Evolutionary conservation across 257 asterid species (phyloP).

Genomic region (Hygrophila difformis): DNA sequence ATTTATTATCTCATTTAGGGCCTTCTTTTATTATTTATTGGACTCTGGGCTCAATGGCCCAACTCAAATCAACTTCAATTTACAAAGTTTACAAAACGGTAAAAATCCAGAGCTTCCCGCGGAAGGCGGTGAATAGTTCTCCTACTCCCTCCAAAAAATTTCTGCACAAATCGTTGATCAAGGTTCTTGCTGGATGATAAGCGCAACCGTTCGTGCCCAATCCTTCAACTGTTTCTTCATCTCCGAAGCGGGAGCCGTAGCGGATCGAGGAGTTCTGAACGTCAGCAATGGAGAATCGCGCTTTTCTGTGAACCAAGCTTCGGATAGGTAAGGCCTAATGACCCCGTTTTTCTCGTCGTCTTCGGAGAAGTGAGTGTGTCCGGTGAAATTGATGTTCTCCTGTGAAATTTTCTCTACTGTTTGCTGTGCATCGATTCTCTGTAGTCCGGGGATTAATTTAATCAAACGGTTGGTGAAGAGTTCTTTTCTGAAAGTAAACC

Average conservation of each 20-base stretch:
- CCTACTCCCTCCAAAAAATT: background rate
- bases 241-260: constrained; percentile 22
- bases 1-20: too few relatives aligned
- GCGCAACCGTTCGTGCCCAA: constrained; percentile 64
- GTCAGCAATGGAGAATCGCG: constrained; percentile 45
- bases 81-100: too few relatives aligned
- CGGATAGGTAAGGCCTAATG: constrained; percentile 51
- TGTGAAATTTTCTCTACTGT: too few relatives aligned
- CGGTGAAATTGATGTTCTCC: too few relatives aligned
- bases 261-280: constrained; percentile 26
- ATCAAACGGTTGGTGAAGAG: constrained; percentile 27
- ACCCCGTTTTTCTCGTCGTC: constrained; percentile 5
- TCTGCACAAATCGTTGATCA: background rate
- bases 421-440: constrained; percentile 24
- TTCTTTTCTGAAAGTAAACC: constrained; percentile 44
- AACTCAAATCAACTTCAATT: too few relatives aligned
- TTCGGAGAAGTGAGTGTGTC: background rate
- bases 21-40: too few relatives aligned
- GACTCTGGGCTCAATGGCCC: too few relatives aligned
- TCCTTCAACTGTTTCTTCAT: constrained; percentile 57
- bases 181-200: constrained; percentile 9
- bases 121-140: too few relatives aligned
- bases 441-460: constrained; percentile 51
- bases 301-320: constrained; percentile 42
- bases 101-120: too few relatives aligned